phyloP scores from a whole-genome alignment of 805 yeast genomes.

The Torulaspora quercuum region DNA sequence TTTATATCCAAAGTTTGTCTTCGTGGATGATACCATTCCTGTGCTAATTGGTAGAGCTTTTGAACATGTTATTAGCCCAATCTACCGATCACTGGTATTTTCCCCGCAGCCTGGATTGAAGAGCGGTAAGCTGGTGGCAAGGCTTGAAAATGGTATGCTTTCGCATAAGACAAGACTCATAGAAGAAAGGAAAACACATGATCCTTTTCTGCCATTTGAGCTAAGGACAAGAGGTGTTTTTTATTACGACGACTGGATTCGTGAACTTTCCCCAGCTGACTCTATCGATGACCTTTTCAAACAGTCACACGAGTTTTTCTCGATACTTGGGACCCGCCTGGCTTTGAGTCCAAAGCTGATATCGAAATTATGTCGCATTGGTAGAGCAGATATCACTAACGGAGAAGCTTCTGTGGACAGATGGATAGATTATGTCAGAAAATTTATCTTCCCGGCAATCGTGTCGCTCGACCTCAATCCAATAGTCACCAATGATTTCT shows the following conservation, averaged over 20 bases:
- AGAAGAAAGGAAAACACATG: conserved; percentile 14
- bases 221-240: conserved; percentile 28
- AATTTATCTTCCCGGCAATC: conserved; percentile 62
- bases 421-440: conserved; percentile 64
- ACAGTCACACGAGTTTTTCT: conserved; percentile 48
- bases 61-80: conserved; percentile 48
- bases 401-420: conserved; percentile 20
- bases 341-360: conserved; percentile 48
- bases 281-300: conserved; percentile 45
- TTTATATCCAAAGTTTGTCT: conserved; percentile 58
- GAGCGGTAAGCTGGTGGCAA: conserved; percentile 10
- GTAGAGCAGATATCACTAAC: conserved; percentile 33
- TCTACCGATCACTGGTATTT: conserved; percentile 26
- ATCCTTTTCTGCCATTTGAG: conserved; percentile 15
- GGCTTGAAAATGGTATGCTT: conserved; percentile 20
- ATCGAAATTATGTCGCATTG: conserved; percentile 61
- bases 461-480: conserved; percentile 54
- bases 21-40: conserved; percentile 49
- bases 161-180: conserved; percentile 22
- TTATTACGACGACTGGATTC: conserved; percentile 51
- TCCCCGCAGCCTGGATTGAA: background rate
- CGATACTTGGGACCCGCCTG: conserved; percentile 54
- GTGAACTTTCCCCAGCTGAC: conserved; percentile 39
- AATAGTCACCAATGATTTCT: conserved; percentile 58
- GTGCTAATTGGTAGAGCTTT: conserved; percentile 49